A percentile compares a stretch with the other conserved stretches of the same genome.
These are phyloP conservation scores for Trichoderma aggressivum DNA, from an alignment of 2,329 filamentous ascomycete species.

Conservation along the genomic window DNA sequence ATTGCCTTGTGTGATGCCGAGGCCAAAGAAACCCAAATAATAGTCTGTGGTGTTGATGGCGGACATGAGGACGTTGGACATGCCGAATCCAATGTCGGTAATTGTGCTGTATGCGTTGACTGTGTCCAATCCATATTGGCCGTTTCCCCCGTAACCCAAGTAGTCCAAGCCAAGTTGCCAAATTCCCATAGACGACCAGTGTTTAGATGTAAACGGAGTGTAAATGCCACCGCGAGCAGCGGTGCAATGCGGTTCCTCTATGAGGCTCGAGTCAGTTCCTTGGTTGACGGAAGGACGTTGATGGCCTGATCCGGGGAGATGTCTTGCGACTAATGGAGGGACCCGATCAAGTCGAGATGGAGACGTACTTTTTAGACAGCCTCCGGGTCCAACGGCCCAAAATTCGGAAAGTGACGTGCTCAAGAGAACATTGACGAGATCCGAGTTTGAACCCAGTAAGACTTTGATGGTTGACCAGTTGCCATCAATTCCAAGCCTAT, in stretches of 20 bases:
- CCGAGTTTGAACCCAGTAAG: slow-evolving; percentile 39
- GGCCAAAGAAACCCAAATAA: slow-evolving; percentile 53
- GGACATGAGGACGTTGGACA: slow-evolving; percentile 48
- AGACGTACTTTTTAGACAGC: slow-evolving; percentile 49
- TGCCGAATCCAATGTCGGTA: slow-evolving; percentile 35
- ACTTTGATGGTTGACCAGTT: slow-evolving; percentile 69
- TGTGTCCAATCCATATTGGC: slow-evolving; percentile 59
- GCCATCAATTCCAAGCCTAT: slow-evolving; percentile 63
- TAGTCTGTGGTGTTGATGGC: slow-evolving; percentile 55
- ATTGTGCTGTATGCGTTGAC: slow-evolving; percentile 41
- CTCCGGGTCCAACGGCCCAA: slow-evolving; percentile 61
- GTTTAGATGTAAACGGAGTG: slow-evolving; percentile 49
- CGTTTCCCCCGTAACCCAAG: slow-evolving; percentile 58
- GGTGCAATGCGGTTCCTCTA: slow-evolving; percentile 51
- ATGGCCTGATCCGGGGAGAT: not conserved
- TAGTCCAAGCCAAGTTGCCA: slow-evolving; percentile 60
- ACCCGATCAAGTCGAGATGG: not conserved
- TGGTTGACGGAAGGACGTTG: not conserved
- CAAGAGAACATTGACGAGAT: slow-evolving; percentile 43
- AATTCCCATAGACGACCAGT: slow-evolving; percentile 57
- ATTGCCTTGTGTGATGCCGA: slow-evolving; percentile 53
- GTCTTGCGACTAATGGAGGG: not conserved
- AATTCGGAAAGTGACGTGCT: slow-evolving; percentile 70
- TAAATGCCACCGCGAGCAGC: slow-evolving; percentile 58
- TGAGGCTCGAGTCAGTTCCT: slow-evolving; percentile 23